Evolutionary conservation across 257 asterid species (phyloP), one percentile per base, ranked within the genome.

Genomic region (Solanum pennellii): DNA sequence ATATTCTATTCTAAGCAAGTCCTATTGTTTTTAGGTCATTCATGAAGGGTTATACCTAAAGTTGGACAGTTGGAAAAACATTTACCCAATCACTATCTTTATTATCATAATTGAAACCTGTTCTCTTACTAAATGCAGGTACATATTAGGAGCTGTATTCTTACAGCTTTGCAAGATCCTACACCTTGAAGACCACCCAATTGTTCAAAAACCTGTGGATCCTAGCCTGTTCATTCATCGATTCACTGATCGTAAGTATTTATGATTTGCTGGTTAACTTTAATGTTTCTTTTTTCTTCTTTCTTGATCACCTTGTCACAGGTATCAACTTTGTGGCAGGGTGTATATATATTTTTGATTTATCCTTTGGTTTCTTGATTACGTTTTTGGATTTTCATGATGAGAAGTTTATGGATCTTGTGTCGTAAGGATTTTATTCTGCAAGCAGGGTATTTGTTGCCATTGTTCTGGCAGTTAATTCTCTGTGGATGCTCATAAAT

Each of bases 181-280:
- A 87, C 93, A 96, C 91, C 94, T 96, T 86, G 91, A 90, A 80
- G 94, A 95, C 87, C 94, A 91, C 89, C 93, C 95, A n/a, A 86
- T 94, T 89, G 91, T 95, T 90, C 96, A 92, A 86, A 95, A 92
- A 73, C 97, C 96, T 83, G 97, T 93, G 87, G 99, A 96, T 92
- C 99, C 99, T 37, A 96, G 98, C 90, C 97, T 96, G 87, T 96
- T 92, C 91, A 94, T 96, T 91, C 98, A 96, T 91, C 91, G 95
- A 87, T 95, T 96, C 86, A 87, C 97, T 69, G 91, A 91, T 77
- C 94, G 98, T 96, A 93, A 88, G 96, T 86, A 73, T 45, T 62
- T 14, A 49, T 80, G 7, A 47, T 77, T 25, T 80, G 44, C 42
- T 80, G 69, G 66, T 47, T 21, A 13, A 3, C 39, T 31, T 73